phyloP scores from a whole-genome alignment of 148 eudicot species.

The Tetragonia tetragonoides region DNA sequence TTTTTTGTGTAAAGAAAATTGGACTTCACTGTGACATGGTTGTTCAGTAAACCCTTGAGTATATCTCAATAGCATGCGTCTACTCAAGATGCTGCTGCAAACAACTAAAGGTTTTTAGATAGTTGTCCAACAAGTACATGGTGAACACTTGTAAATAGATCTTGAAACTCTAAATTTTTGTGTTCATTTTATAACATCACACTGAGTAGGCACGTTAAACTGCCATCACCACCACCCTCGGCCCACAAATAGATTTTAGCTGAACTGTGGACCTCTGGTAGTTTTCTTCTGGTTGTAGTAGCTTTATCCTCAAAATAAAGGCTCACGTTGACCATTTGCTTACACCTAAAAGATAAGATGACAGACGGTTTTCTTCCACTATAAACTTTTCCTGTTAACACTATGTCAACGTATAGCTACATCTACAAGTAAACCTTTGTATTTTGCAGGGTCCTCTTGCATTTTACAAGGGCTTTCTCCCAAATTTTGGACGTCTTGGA shows the following conservation, averaged over 20 bases:
- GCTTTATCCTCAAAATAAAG: no score
- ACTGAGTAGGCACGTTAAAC: no score
- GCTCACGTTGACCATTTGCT: no score
- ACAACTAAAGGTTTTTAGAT: background rate
- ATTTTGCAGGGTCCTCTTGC: conserved; percentile 92
- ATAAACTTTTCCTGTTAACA: background rate
- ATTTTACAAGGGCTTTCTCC: conserved; percentile 93
- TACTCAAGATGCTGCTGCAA: background rate
- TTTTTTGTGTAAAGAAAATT: background rate
- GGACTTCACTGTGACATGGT: no score
- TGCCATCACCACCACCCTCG: no score
- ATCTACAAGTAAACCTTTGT: conserved; percentile 1
- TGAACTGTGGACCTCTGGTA: no score
- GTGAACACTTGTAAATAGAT: background rate
- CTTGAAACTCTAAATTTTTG: no score
- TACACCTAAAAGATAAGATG: background rate
- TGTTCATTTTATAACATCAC: no score
- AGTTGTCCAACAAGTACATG: background rate
- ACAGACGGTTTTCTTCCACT: background rate
- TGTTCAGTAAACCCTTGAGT: background rate
- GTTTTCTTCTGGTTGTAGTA: no score
- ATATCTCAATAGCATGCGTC: no score
- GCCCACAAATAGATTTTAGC: no score
- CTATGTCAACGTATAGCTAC: background rate
- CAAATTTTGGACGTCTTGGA: conserved; percentile 92